Base-by-base conservation (phyloP, 2,329 filamentous ascomycete species). In the Magnaporthales sp. region DNA sequence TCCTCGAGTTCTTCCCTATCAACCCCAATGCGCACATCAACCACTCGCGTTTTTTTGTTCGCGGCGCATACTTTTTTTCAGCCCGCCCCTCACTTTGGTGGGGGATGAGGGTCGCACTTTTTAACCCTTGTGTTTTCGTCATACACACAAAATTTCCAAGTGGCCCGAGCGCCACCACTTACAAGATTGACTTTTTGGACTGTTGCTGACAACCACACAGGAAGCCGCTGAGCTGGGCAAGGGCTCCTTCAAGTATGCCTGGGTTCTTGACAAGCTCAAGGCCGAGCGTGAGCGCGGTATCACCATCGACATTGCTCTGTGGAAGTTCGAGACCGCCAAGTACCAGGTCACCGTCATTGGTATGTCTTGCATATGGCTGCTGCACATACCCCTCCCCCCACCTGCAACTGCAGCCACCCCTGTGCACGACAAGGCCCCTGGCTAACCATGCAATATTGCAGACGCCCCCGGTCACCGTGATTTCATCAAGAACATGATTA, bases 401-500 rank as follows among this genome's bases (percentile, higher is more conserved):
- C 8, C 19, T n/a, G n/a, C 22, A 10, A 61, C 70, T 67, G 38
- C 38, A 51, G n/a, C 38, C 13, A 46, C 30, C n/a, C 22, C 27
- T 26, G 30, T 15, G 30, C 30, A 22, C 30, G n/a, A 38, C 29
- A 31, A 7, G 22, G 62, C 13, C 38, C n/a, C 30, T 24, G 32
- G 62, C 62, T 63, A 32, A 63, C n/a, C 24, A 46, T 3, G 27
- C 32, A 22, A n/a, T 10, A 29, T 30, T 19, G 10, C 74, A 91
- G 92, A 99, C 80, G 95, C 95, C 83, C 95, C 95, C 79, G 95
- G 95, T 85, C 95, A 99, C 86, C 94, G 95, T 95, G 95, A 99
- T 81, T 99, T 98, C 89, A 98, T 99, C 92, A 99, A 99, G 94
- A 99, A 98, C 93, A 99, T 99, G 95, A 99, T 99, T 84, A 98